These are phyloP conservation scores for Fraxinus xanthoxyloides DNA, from an alignment of 305 asterid genomes.

Conservation along the genomic window DNA sequence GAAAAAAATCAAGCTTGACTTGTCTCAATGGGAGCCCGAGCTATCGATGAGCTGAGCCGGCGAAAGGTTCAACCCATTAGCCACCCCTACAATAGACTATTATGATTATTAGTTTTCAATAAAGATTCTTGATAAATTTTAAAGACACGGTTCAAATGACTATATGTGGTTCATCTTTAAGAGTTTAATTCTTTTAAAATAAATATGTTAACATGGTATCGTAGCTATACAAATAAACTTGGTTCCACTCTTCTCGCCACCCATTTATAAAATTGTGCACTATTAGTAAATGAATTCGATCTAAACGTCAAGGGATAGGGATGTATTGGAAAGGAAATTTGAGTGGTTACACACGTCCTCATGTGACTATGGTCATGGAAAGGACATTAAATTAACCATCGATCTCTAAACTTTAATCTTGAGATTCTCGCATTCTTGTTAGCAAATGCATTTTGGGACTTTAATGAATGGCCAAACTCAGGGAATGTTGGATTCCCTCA, in stretches of 20 bases:
- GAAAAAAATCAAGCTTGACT: not conserved
- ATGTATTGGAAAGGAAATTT: not conserved
- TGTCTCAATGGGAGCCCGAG: not conserved
- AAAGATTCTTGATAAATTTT: not conserved
- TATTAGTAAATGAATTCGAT: not conserved
- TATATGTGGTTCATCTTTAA: not conserved
- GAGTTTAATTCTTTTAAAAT: not conserved
- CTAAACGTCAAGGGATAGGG: not conserved
- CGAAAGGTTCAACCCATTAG: not conserved
- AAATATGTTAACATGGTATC: not conserved
- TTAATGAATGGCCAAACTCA: slow-evolving; percentile 38
- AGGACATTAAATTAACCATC: slow-evolving; percentile 15
- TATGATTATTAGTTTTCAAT: not conserved
- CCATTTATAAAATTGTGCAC: not conserved
- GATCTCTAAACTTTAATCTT: slow-evolving; percentile 19
- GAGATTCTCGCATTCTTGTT: slow-evolving; percentile 38
- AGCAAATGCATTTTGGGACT: slow-evolving; percentile 19
- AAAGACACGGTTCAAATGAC: not conserved
- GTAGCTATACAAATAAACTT: not conserved
- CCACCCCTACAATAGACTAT: not conserved
- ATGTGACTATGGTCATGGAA: not conserved
- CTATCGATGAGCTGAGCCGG: not conserved
- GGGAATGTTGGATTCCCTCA: slow-evolving; percentile 48
- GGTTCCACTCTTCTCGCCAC: not conserved
- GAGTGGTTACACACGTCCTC: not conserved